Percentiles rank a stretch among this genome's conserved stretches.
Conservation (phyloP, 148 eudicot genomes). For the Rhododendron griersonianum region DNA sequence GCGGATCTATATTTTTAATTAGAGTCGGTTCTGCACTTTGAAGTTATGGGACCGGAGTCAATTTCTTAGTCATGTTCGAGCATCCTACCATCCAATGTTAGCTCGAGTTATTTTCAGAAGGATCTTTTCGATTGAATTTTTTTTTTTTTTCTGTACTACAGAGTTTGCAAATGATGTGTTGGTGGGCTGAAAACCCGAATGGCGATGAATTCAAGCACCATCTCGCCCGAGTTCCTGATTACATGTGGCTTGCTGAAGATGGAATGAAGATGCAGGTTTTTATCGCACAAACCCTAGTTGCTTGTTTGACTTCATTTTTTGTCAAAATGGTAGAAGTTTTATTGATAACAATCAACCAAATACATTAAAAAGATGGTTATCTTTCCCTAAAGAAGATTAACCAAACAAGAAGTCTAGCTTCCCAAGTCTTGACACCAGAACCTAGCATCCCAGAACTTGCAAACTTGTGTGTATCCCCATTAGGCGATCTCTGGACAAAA, state of each 20-base stretch:
- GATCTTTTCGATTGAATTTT: not conserved
- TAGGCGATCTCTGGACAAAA: not conserved
- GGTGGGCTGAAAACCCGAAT: conserved; percentile 10
- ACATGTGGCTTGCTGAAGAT: conserved; percentile 23
- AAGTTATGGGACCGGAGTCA: not conserved
- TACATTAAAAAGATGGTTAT: not conserved
- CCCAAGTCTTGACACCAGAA: not conserved
- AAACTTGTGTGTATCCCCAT: not conserved
- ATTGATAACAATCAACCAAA: not conserved
- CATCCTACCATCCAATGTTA: not conserved
- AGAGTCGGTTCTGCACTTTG: not conserved
- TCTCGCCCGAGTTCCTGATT: conserved; percentile 14
- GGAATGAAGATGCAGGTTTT: conserved; percentile 27
- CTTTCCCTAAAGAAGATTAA: not conserved
- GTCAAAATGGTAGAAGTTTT: not conserved
- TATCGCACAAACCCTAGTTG: not conserved
- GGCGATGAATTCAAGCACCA: conserved; percentile 15
- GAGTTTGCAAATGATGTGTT: conserved; percentile 8
- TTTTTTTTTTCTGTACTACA: not conserved
- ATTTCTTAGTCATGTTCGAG: not conserved
- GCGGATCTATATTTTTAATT: not conserved
- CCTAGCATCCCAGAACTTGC: not conserved
- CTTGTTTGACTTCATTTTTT: no score
- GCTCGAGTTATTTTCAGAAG: not conserved
- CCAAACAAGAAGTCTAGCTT: not conserved